Evolutionary conservation across 371 early-diverging fungal genomes (phyloP).

Genomic region (Zancudomyces culisetae): DNA sequence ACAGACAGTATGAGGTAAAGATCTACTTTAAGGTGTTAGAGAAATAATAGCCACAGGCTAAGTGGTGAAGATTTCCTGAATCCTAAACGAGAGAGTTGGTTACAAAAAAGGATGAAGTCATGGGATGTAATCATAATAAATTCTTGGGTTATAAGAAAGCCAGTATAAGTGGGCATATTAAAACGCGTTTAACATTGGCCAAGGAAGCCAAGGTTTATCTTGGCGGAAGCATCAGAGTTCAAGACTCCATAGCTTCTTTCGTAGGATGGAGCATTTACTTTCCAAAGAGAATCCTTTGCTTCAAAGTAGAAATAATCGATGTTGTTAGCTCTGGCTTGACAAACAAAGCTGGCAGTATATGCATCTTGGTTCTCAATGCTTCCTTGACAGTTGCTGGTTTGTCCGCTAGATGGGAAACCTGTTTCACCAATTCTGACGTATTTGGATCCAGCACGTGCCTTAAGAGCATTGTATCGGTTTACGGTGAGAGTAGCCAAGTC

Average conservation of each 20-base stretch:
- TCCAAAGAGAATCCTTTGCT: conserved; percentile 22
- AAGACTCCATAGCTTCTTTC: conserved; percentile 25
- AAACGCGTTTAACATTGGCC: neutral
- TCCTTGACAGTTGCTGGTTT: conserved; percentile 9
- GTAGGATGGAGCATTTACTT: conserved; percentile 3
- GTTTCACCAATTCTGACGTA: conserved; percentile 21
- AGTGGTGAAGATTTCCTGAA: no score
- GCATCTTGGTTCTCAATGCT: conserved; percentile 10
- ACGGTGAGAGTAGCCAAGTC: conserved; percentile 14
- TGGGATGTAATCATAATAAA: no score
- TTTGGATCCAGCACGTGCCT: conserved; percentile 6
- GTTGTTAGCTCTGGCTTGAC: conserved; percentile 8
- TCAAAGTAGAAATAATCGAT: conserved; percentile 23
- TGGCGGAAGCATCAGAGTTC: conserved; percentile 4
- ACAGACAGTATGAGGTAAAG: no score
- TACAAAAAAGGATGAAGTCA: no score
- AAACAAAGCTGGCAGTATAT: conserved; percentile 14
- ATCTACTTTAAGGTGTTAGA: no score
- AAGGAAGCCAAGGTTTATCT: conserved; percentile 10
- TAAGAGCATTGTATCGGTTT: conserved; percentile 10
- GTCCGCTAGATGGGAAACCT: conserved; percentile 18
- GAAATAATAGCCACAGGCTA: no score
- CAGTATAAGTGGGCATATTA: neutral
- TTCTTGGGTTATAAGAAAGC: no score
- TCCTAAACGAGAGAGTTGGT: no score